Evolutionary conservation across 805 yeast species (phyloP).

Genomic region (Nakazawaea pomicola): DNA sequence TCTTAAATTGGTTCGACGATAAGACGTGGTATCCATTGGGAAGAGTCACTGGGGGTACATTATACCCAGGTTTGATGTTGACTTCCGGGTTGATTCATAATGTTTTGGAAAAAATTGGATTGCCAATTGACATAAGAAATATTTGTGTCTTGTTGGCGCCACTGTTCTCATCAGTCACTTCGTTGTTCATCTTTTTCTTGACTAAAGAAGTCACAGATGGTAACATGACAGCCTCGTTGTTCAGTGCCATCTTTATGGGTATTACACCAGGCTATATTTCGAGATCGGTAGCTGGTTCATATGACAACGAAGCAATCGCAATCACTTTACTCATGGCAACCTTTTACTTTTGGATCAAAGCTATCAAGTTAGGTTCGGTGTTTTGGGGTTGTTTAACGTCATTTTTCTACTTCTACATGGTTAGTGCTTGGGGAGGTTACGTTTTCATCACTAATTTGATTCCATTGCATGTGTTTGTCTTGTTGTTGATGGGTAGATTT

Average conservation of each 20-base stretch:
- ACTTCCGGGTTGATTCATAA: constrained; percentile 91
- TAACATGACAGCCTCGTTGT: constrained; percentile 66
- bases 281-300: constrained; percentile 97
- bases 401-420: constrained; percentile 94
- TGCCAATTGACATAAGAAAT: constrained; percentile 93
- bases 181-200: constrained; percentile 80
- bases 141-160: constrained; percentile 96
- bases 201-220: constrained; percentile 87
- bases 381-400: constrained; percentile 83
- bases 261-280: constrained; percentile 98
- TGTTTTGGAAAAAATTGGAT: constrained; percentile 52
- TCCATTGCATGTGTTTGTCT: constrained; percentile 89
- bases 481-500: constrained; percentile 92
- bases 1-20: constrained; percentile 97
- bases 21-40: constrained; percentile 99
- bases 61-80: constrained; percentile 98
- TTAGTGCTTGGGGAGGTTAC: constrained; percentile 99
- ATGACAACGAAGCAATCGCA: constrained; percentile 98
- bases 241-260: constrained; percentile 93
- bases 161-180: constrained; percentile 90
- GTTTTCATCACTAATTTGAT: constrained; percentile 97
- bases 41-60: constrained; percentile 97
- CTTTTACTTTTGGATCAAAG: constrained; percentile 92
- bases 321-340: constrained; percentile 94
- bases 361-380: constrained; percentile 86